A percentile compares a stretch with the other conserved stretches of the same genome.
Evolutionary conservation across 1,139 yeast species (phyloP).

Genomic region (Hemisphaericaspora subhashii): DNA sequence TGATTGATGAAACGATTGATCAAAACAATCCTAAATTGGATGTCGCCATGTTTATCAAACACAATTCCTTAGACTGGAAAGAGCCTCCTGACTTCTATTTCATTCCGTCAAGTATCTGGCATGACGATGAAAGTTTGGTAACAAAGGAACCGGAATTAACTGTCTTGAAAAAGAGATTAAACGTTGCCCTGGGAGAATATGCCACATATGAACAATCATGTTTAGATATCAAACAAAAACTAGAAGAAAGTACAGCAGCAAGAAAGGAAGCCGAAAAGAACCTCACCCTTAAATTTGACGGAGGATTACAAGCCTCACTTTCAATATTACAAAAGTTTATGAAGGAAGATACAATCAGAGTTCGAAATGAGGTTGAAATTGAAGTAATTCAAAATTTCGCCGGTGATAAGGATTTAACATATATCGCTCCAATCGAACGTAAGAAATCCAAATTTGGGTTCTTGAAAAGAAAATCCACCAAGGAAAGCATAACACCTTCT

Average conservation of each 20-base stretch:
- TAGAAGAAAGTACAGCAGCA: constrained; percentile 48
- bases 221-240: constrained; percentile 45
- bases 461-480: constrained; percentile 28
- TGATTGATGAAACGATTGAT: constrained; percentile 57
- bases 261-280: constrained; percentile 31
- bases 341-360: constrained; percentile 69
- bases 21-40: constrained; percentile 78
- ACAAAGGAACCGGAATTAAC: constrained; percentile 64
- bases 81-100: constrained; percentile 87
- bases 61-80: constrained; percentile 71
- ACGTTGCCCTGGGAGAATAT: constrained; percentile 48
- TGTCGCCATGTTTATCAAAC: constrained; percentile 90
- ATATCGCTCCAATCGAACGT: constrained; percentile 41
- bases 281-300: constrained; percentile 51
- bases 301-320: constrained; percentile 56
- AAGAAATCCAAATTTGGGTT: constrained; percentile 61
- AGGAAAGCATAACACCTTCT: constrained; percentile 11
- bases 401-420: constrained; percentile 66
- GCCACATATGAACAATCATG: constrained; percentile 45
- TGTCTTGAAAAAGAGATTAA: constrained; percentile 60
- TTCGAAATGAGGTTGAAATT: constrained; percentile 79
- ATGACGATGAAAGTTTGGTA: constrained; percentile 83
- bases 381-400: constrained; percentile 89
- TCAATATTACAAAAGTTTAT: constrained; percentile 61
- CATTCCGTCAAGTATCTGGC: constrained; percentile 94